phyloP scores from a whole-genome alignment of 2,329 filamentous ascomycete species.

The Salinomyces thailandicus region DNA sequence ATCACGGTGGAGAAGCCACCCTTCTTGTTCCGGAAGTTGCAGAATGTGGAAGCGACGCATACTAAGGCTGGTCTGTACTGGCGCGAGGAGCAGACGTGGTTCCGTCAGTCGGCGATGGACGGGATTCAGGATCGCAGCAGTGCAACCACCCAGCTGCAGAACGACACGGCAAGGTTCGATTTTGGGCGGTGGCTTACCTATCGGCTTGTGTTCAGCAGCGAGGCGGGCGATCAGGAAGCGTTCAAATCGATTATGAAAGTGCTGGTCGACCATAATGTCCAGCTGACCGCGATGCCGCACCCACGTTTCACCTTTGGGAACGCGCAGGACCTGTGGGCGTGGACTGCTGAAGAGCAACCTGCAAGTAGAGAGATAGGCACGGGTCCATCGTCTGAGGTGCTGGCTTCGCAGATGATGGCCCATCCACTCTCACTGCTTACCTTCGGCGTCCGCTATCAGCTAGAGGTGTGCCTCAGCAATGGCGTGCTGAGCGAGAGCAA shows the following conservation, averaged over 20 bases:
- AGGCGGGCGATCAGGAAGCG: constrained; percentile 4
- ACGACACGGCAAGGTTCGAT: constrained; percentile 45
- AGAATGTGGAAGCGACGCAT: constrained; percentile 29
- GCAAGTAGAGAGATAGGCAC: not conserved
- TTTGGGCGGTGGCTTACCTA: constrained; percentile 55
- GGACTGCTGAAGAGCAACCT: constrained; percentile 2
- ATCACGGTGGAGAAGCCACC: constrained; percentile 30
- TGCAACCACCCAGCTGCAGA: constrained; percentile 33
- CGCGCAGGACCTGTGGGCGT: constrained; percentile 5
- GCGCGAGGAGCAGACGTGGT: constrained; percentile 50
- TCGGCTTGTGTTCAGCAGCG: constrained; percentile 36
- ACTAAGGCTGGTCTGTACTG: constrained; percentile 34
- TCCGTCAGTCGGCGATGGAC: constrained; percentile 54
- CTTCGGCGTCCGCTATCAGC: constrained; percentile 73
- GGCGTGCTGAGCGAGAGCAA: constrained; percentile 66
- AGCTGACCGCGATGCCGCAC: not conserved
- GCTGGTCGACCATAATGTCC: constrained; percentile 64
- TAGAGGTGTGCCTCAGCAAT: constrained; percentile 86
- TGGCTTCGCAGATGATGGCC: not conserved
- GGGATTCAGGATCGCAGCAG: constrained; percentile 22
- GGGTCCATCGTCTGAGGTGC: not conserved
- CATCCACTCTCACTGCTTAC: constrained; percentile 17
- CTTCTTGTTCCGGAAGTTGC: constrained; percentile 15
- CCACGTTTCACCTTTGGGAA: not conserved
- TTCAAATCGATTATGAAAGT: constrained; percentile 34